A percentile compares a stretch with the other conserved stretches of the same genome.
Evolutionary conservation across 2,329 filamentous ascomycete species (phyloP).

Genomic region (Basipetospora chlamydospora): DNA sequence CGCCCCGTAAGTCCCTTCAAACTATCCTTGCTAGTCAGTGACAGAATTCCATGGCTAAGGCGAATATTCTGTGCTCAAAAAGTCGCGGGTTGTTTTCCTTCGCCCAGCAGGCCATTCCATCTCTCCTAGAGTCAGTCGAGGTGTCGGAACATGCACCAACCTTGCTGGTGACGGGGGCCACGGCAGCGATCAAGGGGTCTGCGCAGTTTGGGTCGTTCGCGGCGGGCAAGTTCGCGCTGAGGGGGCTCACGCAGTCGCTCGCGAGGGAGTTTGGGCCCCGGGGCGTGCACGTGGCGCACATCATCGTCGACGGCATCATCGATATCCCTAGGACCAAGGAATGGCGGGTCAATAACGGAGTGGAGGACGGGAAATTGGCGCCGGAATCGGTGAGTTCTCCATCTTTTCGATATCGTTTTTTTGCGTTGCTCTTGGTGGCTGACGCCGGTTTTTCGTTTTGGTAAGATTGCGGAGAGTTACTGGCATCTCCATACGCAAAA

Average conservation of each 20-base stretch:
- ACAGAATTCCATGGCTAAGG: no score
- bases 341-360: conserved; percentile 26
- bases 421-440: no score
- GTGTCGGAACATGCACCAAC: conserved; percentile 53
- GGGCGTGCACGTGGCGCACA: conserved; percentile 72
- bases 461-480: conserved; percentile 74
- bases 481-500: conserved; percentile 76
- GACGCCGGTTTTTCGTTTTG: no score
- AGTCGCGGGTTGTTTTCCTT: conserved; percentile 63
- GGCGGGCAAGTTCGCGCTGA: conserved; percentile 63
- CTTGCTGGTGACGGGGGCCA: conserved; percentile 77
- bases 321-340: conserved; percentile 60
- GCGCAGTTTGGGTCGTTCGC: conserved; percentile 59
- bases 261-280: conserved; percentile 73
- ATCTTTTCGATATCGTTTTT: background rate
- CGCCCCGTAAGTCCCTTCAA: conserved; percentile 28
- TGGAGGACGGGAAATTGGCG: conserved; percentile 49
- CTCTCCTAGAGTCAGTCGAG: conserved; percentile 47
- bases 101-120: conserved; percentile 54
- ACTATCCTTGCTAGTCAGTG: background rate
- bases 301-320: conserved; percentile 74
- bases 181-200: conserved; percentile 61
- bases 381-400: conserved; percentile 51
- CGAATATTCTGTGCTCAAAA: no score
- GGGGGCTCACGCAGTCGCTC: conserved; percentile 60